These are phyloP conservation scores for Diutina ranongensis DNA, from an alignment of 1,139 yeast genomes.

Conservation along the genomic window DNA sequence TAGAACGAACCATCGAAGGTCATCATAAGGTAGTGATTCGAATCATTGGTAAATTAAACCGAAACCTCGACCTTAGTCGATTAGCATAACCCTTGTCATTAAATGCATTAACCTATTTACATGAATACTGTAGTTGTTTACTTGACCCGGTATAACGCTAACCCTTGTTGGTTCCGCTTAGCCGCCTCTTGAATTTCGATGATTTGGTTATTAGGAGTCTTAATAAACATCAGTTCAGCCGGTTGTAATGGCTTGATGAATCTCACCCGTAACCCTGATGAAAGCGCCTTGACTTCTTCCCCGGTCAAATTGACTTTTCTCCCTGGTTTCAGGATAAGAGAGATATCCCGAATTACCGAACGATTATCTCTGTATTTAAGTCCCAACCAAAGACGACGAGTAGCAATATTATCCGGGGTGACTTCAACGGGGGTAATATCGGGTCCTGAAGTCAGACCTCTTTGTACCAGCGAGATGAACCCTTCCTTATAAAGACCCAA, in stretches of 20 bases:
- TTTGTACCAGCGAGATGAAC: conserved; percentile 69
- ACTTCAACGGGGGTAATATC: conserved; percentile 65
- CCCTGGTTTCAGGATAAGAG: conserved; percentile 77
- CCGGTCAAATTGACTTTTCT: conserved; percentile 54
- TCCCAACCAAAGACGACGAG: conserved; percentile 86
- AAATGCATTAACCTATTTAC: conserved; percentile 2
- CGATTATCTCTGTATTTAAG: conserved; percentile 74
- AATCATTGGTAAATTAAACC: background rate
- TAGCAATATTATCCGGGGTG: conserved; percentile 77
- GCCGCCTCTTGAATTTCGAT: conserved; percentile 82
- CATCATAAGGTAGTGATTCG: background rate
- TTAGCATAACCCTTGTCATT: background rate
- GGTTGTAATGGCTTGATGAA: conserved; percentile 75
- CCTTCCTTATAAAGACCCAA: conserved; percentile 86
- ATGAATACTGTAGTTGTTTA: conserved; percentile 13
- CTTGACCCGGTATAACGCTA: conserved; percentile 71
- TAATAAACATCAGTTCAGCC: conserved; percentile 76
- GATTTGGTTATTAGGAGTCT: conserved; percentile 35
- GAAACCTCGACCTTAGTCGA: background rate
- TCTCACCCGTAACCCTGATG: conserved; percentile 68
- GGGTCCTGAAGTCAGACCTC: conserved; percentile 89
- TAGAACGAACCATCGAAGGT: background rate
- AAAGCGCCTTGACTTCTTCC: conserved; percentile 59
- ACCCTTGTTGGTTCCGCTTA: conserved; percentile 58
- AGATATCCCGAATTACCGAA: conserved; percentile 65